Percentiles rank a stretch among this genome's conserved stretches.
Conservation (phyloP, 306 rosid genomes). For the Alnus rubra region DNA sequence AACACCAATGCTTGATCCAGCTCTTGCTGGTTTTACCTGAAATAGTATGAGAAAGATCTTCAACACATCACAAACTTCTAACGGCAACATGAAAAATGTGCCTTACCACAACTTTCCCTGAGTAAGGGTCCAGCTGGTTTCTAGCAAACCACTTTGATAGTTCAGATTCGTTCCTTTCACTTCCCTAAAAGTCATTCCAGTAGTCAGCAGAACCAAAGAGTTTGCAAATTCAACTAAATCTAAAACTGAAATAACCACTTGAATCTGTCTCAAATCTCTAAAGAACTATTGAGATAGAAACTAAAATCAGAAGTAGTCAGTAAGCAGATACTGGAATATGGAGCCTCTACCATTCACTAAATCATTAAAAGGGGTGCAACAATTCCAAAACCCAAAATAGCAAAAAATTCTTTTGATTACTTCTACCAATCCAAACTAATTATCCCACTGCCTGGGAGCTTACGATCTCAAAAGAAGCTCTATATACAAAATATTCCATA, state of each 20-base stretch:
- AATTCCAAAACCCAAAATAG: not conserved
- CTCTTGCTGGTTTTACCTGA: constrained; percentile 90
- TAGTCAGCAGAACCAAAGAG: constrained; percentile 22
- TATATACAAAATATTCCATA: not conserved
- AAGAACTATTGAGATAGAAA: not conserved
- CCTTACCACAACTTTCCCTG: constrained; percentile 92
- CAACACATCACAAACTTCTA: constrained; percentile 23
- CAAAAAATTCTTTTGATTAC: not conserved
- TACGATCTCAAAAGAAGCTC: not conserved
- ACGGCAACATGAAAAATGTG: constrained; percentile 33
- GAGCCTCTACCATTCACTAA: not conserved
- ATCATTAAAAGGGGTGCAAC: not conserved
- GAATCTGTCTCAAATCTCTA: not conserved
- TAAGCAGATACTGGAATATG: not conserved
- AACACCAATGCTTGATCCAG: constrained; percentile 97
- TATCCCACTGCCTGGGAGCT: not conserved
- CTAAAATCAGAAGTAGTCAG: not conserved
- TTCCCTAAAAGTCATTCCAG: constrained; percentile 51
- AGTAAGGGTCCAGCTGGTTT: constrained; percentile 61
- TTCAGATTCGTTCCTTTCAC: constrained; percentile 52
- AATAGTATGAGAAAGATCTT: constrained; percentile 16
- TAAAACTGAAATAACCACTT: not conserved
- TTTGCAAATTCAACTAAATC: constrained; percentile 2
- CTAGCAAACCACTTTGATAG: constrained; percentile 74
- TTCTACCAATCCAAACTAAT: not conserved